Percentiles rank a stretch among this genome's conserved stretches.
These are phyloP conservation scores for Apiotrichum porosum DNA, from an alignment of 1,284 basidiomycete species.

Conservation along the genomic window DNA sequence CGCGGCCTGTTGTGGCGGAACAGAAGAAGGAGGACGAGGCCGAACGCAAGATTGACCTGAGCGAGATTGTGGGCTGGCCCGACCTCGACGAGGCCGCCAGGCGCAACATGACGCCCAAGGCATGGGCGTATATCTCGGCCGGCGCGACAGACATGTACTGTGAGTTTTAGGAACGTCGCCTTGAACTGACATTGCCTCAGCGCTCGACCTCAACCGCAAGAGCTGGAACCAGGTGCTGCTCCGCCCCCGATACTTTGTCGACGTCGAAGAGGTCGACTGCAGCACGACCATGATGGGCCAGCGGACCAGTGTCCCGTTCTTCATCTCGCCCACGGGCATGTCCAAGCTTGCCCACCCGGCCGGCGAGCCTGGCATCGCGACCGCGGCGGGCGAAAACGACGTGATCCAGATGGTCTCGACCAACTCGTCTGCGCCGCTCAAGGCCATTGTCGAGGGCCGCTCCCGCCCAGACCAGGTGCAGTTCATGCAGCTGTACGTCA, in stretches of 20 bases:
- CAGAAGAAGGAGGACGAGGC: neutral
- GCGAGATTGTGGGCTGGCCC: constrained; percentile 45
- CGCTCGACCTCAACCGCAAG: constrained; percentile 39
- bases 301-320: constrained; percentile 40
- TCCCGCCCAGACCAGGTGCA: constrained; percentile 33
- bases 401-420: constrained; percentile 49
- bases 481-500: constrained; percentile 51
- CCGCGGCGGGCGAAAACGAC: constrained; percentile 40
- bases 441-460: constrained; percentile 36
- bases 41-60: constrained; percentile 33
- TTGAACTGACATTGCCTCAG: constrained; percentile 16
- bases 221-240: constrained; percentile 46
- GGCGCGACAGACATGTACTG: constrained; percentile 47
- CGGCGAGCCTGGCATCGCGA: constrained; percentile 42
- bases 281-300: constrained; percentile 41
- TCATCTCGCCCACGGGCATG: constrained; percentile 49
- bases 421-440: constrained; percentile 45
- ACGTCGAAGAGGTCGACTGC: constrained; percentile 43
- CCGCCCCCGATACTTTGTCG: constrained; percentile 43
- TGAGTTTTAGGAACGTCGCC: constrained; percentile 18
- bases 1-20: constrained; percentile 2
- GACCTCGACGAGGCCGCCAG: constrained; percentile 47
- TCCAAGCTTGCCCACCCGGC: constrained; percentile 45
- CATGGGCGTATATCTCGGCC: constrained; percentile 47
- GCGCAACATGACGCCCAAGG: constrained; percentile 38